A percentile compares a stretch with the other conserved stretches of the same genome.
phyloP scores from a whole-genome alignment of 139 green algal species.

The Deuterostichococcus epilithicus region DNA sequence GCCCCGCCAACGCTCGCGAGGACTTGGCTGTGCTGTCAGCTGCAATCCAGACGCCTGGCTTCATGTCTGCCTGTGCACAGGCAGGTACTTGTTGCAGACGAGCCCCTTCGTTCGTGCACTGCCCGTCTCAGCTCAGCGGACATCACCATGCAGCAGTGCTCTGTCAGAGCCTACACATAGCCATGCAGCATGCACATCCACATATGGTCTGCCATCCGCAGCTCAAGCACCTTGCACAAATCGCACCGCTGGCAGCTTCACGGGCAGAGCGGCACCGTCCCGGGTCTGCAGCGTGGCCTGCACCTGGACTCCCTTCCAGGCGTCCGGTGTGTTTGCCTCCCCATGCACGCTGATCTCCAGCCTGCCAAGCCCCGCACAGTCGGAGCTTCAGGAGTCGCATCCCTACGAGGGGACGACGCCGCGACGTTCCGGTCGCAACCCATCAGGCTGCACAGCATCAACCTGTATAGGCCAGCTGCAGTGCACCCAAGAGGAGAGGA shows the following conservation, averaged over 20 bases:
- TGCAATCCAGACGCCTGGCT: slow-evolving; percentile 11
- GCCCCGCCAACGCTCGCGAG: background rate
- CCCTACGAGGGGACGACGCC: too few relatives aligned
- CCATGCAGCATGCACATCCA: too few relatives aligned
- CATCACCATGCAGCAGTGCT: too few relatives aligned
- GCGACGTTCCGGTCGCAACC: too few relatives aligned
- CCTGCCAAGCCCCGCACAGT: slow-evolving; percentile 1
- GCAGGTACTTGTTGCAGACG: too few relatives aligned
- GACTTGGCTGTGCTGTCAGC: slow-evolving; percentile 7
- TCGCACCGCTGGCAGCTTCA: background rate
- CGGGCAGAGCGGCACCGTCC: background rate
- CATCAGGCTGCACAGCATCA: slow-evolving; percentile 2
- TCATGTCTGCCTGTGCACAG: background rate
- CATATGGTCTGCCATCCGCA: background rate
- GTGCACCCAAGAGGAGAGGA: background rate
- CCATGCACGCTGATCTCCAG: slow-evolving; percentile 32
- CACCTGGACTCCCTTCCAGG: slow-evolving; percentile 8
- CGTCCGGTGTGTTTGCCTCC: background rate
- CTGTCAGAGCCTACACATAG: too few relatives aligned
- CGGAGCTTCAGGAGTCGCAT: too few relatives aligned
- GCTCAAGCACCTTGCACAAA: background rate
- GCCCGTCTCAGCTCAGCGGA: too few relatives aligned
- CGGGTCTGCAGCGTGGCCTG: slow-evolving; percentile 14
- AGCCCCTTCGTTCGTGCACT: background rate
- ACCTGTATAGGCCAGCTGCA: background rate